A percentile compares a stretch with the other conserved stretches of the same genome.
Evolutionary conservation across 495 filamentous ascomycete species (phyloP).

Genomic region (Aspergillus nidulans): DNA sequence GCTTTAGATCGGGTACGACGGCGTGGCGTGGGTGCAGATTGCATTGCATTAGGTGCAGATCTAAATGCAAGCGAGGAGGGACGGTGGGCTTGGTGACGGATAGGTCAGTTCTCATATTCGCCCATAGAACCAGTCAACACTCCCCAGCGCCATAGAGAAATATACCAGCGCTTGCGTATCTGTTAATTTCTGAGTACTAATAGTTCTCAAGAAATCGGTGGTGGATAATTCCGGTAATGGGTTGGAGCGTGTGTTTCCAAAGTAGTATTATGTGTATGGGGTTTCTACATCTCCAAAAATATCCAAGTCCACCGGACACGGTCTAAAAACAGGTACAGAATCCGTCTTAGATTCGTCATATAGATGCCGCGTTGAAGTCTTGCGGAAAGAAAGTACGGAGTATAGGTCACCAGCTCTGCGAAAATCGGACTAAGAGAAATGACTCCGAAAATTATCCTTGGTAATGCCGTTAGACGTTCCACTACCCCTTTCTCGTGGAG

Average conservation of each 20-base stretch:
- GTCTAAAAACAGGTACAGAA: neutral
- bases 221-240: too few relatives aligned
- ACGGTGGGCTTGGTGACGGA: neutral
- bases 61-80: constrained; percentile 9
- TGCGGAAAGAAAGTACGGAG: neutral
- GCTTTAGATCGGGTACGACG: neutral
- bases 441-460: neutral
- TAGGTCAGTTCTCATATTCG: neutral
- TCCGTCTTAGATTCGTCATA: constrained; percentile 9
- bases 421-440: neutral
- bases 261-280: too few relatives aligned
- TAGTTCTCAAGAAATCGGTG: too few relatives aligned
- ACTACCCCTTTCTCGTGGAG: neutral
- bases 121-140: too few relatives aligned
- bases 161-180: too few relatives aligned
- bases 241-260: too few relatives aligned
- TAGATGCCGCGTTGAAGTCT: neutral
- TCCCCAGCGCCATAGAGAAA: too few relatives aligned
- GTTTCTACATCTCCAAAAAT: too few relatives aligned
- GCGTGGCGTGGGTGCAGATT: constrained; percentile 10
- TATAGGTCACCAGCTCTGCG: neutral
- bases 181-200: too few relatives aligned
- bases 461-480: neutral
- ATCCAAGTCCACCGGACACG: too few relatives aligned
- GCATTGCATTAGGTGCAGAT: constrained; percentile 16